phyloP scores from a whole-genome alignment of 1,139 yeast genomes.

The Geotrichum australiense region DNA sequence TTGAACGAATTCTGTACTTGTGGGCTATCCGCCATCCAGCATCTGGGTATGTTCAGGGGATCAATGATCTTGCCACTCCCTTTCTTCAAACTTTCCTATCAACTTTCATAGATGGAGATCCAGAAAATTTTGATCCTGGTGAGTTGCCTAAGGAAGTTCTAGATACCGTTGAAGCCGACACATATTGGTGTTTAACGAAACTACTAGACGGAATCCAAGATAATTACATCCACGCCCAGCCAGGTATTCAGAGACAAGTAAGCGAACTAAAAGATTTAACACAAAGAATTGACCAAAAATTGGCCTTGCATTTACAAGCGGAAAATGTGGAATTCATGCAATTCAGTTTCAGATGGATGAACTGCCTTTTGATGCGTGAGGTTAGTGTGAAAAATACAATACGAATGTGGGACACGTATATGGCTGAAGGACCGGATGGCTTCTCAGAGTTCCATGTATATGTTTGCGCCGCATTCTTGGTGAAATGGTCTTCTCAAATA shows the following conservation, averaged over 20 bases:
- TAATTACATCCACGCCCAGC: conserved; percentile 95
- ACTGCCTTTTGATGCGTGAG: conserved; percentile 93
- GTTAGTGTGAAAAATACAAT: conserved; percentile 68
- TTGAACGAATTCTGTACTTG: conserved; percentile 73
- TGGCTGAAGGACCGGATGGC: conserved; percentile 83
- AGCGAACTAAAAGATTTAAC: conserved; percentile 70
- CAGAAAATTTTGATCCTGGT: conserved; percentile 54
- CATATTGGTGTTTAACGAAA: conserved; percentile 93
- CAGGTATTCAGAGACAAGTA: conserved; percentile 91
- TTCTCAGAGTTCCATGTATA: conserved; percentile 91
- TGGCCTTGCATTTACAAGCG: conserved; percentile 63
- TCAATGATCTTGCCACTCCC: conserved; percentile 90
- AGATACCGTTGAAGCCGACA: conserved; percentile 77
- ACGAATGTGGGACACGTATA: conserved; percentile 97
- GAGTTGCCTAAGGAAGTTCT: conserved; percentile 49
- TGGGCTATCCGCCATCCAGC: conserved; percentile 99
- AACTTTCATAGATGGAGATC: conserved; percentile 51
- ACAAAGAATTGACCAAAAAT: conserved; percentile 65
- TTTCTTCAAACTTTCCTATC: conserved; percentile 81
- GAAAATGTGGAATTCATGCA: conserved; percentile 91
- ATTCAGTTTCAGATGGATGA: conserved; percentile 98
- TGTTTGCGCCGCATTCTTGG: conserved; percentile 96
- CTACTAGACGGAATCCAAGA: conserved; percentile 91
- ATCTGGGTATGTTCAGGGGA: conserved; percentile 98
- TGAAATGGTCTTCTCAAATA: conserved; percentile 73